Conservation (phyloP, 2,329 filamentous ascomycete genomes). For the Helicocarpus griseus region DNA sequence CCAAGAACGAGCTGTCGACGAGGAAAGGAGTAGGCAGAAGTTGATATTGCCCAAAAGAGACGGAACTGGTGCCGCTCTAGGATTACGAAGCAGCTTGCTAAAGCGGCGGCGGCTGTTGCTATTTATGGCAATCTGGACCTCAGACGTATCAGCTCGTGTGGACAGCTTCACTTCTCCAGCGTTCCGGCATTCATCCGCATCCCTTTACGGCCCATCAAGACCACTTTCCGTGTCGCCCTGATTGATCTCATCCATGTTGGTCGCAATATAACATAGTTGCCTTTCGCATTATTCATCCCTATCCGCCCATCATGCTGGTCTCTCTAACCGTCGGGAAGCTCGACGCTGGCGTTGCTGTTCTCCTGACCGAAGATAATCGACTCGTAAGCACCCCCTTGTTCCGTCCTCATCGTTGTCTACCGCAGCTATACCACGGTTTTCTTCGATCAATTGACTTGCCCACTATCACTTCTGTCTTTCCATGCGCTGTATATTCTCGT, state of each 20-base stretch:
- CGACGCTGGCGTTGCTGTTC: slow-evolving; percentile 93
- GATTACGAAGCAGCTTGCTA: not conserved
- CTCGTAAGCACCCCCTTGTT: slow-evolving; percentile 53
- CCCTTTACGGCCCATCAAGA: not conserved
- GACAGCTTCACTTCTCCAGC: not conserved
- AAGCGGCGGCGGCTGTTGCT: not conserved
- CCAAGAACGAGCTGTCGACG: too few relatives aligned
- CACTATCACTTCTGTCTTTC: not conserved
- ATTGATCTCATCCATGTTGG: not conserved
- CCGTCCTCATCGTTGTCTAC: not conserved
- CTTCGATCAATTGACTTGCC: not conserved
- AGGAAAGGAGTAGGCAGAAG: too few relatives aligned
- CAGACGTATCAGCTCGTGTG: slow-evolving; percentile 1
- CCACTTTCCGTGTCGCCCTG: not conserved
- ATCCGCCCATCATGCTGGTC: slow-evolving; percentile 65
- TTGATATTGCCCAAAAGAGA: not conserved
- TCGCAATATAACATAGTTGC: not conserved
- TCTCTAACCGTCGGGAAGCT: slow-evolving; percentile 98
- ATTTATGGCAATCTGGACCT: not conserved
- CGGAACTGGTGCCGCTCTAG: not conserved
- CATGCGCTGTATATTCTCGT: not conserved
- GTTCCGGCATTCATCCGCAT: not conserved
- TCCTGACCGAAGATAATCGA: slow-evolving; percentile 92
- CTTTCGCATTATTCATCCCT: not conserved
- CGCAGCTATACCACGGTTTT: not conserved